Base-by-base conservation (phyloP, 495 filamentous ascomycete genomes). In the Penicillium manginii region DNA sequence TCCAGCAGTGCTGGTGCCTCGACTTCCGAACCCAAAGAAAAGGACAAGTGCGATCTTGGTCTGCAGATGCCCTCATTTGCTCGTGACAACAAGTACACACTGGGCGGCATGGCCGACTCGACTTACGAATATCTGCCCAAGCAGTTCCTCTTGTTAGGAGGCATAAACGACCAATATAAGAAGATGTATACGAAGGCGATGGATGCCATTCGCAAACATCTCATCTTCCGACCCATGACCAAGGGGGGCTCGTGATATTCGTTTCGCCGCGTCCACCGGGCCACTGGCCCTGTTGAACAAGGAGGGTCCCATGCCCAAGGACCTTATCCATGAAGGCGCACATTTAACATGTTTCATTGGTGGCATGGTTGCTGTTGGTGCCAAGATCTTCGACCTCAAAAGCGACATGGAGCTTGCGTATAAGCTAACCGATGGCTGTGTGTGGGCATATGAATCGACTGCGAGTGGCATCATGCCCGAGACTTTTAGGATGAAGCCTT, bases 71-170 rank as follows among this genome's bases (percentile, higher is more conserved):
- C 68, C 8, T 40, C 50, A 1, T 60, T 68, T 14, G 49, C 40
- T 19, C 62, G 55, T 21, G 60, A 68, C 22, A 74, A 81, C 39
- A 77, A 70, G 43, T 96, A 87, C 59, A 86, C 83, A 0, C 82
- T 98, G 69, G 96, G 92, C 45, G 92, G 88, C 54, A 85, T 86
- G 72, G 88, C 92, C 54, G 94, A 98, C 70, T 96, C 91, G 15
- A 86, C 91, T 2, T 98, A 97, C 70, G 94, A 98, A 69, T 98
- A 98, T 70, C 81, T 98, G 51, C 89, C 96, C 22, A 98, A 98
- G 68, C 85, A 81, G 59, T 77, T 78, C 40, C 71, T 82, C 62
- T 84, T 98, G 22, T 83, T 98, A 14, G 96, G 94, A 54, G 96
- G 93, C 11, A 74, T 86, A 23, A 88, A 86, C 53, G 81, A 87